Base-by-base conservation (phyloP, 1,284 basidiomycete species). In the Ceratobasidium papillatum region DNA sequence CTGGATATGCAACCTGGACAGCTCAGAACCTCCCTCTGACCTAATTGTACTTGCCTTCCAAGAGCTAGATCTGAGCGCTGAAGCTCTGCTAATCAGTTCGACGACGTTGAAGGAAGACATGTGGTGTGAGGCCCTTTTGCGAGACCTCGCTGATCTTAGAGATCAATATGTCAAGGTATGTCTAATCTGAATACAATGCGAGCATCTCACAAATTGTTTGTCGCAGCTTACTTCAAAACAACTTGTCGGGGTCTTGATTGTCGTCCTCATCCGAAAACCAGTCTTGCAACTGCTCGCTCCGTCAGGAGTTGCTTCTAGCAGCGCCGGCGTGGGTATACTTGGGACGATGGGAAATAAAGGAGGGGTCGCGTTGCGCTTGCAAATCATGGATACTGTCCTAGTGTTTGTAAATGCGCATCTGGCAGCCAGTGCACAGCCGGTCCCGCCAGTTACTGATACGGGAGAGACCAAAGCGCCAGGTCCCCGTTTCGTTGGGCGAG, bases 361-460 rank as follows among this genome's bases (percentile, higher is more conserved):
- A 17, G 76, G 76, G 3, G 76, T 76, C 9, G 76, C 76, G 3
- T 22, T 76, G 17, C 74, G 74, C 36, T 61, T 76, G 32, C 59
- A 74, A 47, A 56, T 76, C n/a, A 64, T 75, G 51, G 76, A 76
- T 36, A 87, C 85, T 0, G 81, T 84, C 0, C 78, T 94, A 38
- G 91, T 91, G 0, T 92, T 93, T 77, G 89, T 93, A 32, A 91
- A 91, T 79, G 84, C 91, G 4, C 92, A 94, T 81, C 84, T 94
- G 7, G 91, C 92, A 0, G 92, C 92, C 22, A 90, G 93, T 77
- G 82, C 84, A 22, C 64, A 64, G 27, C 61, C 64, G 4, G 62
- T 56, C 19, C 56, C 36, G 22, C 47, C 41, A 7, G 2, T 51
- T 17, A 19, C 49, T 22, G 51, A 65, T 51, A 7, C 61, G 9